A percentile compares a stretch with the other conserved stretches of the same genome.
Evolutionary conservation across 179 eudicot genomes (phyloP).

Genomic region (Sideroxylon spinosum): DNA sequence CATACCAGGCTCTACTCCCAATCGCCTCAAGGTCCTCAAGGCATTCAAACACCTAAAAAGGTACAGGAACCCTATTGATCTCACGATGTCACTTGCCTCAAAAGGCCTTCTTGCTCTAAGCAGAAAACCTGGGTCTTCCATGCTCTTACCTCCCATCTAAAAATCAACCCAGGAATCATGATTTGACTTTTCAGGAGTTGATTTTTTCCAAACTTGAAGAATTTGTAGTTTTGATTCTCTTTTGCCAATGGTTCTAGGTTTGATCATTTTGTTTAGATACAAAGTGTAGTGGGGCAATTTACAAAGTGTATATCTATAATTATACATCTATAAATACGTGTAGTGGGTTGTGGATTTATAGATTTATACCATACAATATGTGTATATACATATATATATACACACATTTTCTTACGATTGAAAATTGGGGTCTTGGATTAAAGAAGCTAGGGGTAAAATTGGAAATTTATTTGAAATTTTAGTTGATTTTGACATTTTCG

Average conservation of each 20-base stretch:
- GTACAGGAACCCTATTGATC: slow-evolving; percentile 1
- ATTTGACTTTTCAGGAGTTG: slow-evolving; percentile 17
- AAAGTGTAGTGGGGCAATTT: background rate
- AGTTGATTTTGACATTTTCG: too few relatives aligned
- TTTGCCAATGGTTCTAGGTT: background rate
- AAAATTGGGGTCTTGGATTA: too few relatives aligned
- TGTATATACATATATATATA: too few relatives aligned
- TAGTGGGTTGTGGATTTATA: too few relatives aligned
- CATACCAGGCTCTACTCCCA: background rate
- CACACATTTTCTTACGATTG: too few relatives aligned
- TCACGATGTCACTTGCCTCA: background rate
- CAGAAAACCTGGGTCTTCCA: background rate
- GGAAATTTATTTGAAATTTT: too few relatives aligned
- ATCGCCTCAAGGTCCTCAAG: slow-evolving; percentile 3
- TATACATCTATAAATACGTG: too few relatives aligned
- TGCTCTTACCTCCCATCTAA: background rate
- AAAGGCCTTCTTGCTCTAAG: background rate
- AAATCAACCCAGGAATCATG: slow-evolving; percentile 24
- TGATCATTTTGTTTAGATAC: background rate
- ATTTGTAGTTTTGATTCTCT: background rate
- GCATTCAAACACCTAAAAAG: slow-evolving; percentile 1
- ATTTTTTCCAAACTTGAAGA: slow-evolving; percentile 11
- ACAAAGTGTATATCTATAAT: too few relatives aligned
- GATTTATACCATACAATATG: too few relatives aligned
- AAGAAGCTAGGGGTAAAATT: too few relatives aligned